Evolutionary conservation across 352 stramenopile species (phyloP).

Genomic region (Phytophthora lateralis): DNA sequence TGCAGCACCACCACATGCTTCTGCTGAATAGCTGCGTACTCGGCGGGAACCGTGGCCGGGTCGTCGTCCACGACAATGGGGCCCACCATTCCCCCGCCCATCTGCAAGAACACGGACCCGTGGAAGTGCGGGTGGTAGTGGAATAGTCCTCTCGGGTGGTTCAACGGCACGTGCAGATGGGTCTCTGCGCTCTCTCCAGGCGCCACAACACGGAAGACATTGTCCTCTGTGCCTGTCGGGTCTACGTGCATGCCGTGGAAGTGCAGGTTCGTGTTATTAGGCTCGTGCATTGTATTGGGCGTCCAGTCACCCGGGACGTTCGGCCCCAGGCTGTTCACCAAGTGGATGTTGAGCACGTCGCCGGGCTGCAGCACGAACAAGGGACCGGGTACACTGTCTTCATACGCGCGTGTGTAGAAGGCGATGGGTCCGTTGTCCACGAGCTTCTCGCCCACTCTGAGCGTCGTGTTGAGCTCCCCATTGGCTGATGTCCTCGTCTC

Average conservation of each 20-base stretch:
- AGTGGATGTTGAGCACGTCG: slow-evolving; percentile 62
- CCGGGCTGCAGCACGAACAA: slow-evolving; percentile 66
- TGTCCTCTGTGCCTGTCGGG: slow-evolving; percentile 77
- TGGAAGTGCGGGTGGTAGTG: slow-evolving; percentile 90
- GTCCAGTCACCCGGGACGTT: slow-evolving; percentile 46
- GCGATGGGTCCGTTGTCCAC: slow-evolving; percentile 61
- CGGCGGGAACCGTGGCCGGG: slow-evolving; percentile 36
- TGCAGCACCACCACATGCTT: slow-evolving; percentile 59
- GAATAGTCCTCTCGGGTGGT: slow-evolving; percentile 77
- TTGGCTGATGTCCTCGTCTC: slow-evolving; percentile 43
- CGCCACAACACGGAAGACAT: slow-evolving; percentile 63
- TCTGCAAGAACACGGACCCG: slow-evolving; percentile 74
- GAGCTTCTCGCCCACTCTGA: slow-evolving; percentile 48
- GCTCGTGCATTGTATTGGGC: slow-evolving; percentile 66
- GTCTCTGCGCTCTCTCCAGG: slow-evolving; percentile 60
- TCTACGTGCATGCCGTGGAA: slow-evolving; percentile 86
- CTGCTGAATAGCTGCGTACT: slow-evolving; percentile 53
- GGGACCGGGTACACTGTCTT: slow-evolving; percentile 59
- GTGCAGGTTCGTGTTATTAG: slow-evolving; percentile 84
- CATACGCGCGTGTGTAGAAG: slow-evolving; percentile 78
- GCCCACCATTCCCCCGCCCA: slow-evolving; percentile 76
- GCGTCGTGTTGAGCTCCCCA: slow-evolving; percentile 67
- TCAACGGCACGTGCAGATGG: slow-evolving; percentile 55
- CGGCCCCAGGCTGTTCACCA: slow-evolving; percentile 60
- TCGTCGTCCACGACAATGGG: slow-evolving; percentile 72